Conservation (phyloP, 148 eudicot species). For the Fagopyrum homotropicum region DNA sequence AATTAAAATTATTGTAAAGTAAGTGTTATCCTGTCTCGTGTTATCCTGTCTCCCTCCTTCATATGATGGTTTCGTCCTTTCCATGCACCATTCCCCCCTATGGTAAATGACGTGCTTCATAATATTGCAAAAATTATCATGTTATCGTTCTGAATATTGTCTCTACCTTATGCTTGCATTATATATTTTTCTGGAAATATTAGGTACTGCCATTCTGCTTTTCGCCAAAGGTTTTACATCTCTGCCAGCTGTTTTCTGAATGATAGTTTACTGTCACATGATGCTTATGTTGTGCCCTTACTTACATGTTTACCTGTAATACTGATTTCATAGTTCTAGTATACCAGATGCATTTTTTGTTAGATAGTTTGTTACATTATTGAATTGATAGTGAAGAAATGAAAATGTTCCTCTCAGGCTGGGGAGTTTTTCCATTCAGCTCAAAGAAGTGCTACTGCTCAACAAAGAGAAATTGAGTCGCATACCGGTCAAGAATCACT, state of each 20-base stretch:
- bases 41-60: neutral
- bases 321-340: neutral
- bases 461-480: constrained; percentile 59
- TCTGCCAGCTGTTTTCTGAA: neutral
- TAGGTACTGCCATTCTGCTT: neutral
- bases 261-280: neutral
- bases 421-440: constrained; percentile 81
- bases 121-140: neutral
- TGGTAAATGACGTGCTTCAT: neutral
- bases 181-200: neutral
- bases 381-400: neutral
- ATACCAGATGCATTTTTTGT: neutral
- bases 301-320: neutral
- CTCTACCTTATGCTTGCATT: neutral
- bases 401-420: constrained; percentile 37
- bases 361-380: neutral
- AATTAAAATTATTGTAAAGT: too few species aligned
- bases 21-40: neutral
- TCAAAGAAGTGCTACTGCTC: constrained; percentile 64
- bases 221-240: neutral
- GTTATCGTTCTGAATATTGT: neutral
- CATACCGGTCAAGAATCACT: constrained; percentile 55
- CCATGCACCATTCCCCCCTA: neutral
- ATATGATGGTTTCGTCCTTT: neutral
- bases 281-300: neutral